Evolutionary conservation across 768 basidiomycete species (phyloP).

Genomic region (Boletus pseudopeckii): DNA sequence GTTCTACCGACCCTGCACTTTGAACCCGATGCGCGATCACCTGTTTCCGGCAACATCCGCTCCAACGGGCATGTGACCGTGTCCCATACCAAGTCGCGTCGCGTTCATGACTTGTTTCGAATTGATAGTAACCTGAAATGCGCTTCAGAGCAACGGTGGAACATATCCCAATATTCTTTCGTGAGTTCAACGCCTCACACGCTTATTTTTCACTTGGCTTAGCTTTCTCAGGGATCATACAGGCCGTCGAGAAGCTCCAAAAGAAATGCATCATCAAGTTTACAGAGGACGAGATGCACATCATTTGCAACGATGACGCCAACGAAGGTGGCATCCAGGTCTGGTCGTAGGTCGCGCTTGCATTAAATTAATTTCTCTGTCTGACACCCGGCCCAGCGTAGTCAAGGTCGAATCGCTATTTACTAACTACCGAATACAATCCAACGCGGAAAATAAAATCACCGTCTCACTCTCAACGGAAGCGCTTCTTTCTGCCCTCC

Average conservation of each 20-base stretch:
- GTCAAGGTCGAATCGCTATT: slow-evolving; percentile 69
- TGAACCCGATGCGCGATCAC: slow-evolving; percentile 12
- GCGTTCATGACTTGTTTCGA: not conserved
- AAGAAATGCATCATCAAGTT: slow-evolving; percentile 84
- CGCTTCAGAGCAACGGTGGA: slow-evolving; percentile 60
- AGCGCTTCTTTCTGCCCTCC: slow-evolving; percentile 70
- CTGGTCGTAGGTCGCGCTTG: slow-evolving; percentile 60
- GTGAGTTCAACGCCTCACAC: slow-evolving; percentile 31
- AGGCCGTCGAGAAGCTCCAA: slow-evolving; percentile 79
- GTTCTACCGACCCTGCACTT: slow-evolving; percentile 1
- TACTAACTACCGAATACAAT: slow-evolving; percentile 78
- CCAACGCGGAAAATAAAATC: slow-evolving; percentile 80
- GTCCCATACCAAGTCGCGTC: slow-evolving; percentile 11
- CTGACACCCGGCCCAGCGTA: slow-evolving; percentile 38
- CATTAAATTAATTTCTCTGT: slow-evolving; percentile 16
- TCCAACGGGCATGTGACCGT: slow-evolving; percentile 24
- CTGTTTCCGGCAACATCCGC: slow-evolving; percentile 17
- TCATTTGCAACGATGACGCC: slow-evolving; percentile 79
- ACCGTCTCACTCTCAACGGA: slow-evolving; percentile 71
- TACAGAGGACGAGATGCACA: slow-evolving; percentile 66
- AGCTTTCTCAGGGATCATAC: slow-evolving; percentile 58
- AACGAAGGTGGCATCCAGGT: slow-evolving; percentile 86
- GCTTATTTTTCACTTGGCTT: not conserved
- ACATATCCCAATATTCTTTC: slow-evolving; percentile 54
- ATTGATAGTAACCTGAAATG: slow-evolving; percentile 37